phyloP scores from a whole-genome alignment of 805 yeast genomes.

The Metschnikowia orientalis region DNA sequence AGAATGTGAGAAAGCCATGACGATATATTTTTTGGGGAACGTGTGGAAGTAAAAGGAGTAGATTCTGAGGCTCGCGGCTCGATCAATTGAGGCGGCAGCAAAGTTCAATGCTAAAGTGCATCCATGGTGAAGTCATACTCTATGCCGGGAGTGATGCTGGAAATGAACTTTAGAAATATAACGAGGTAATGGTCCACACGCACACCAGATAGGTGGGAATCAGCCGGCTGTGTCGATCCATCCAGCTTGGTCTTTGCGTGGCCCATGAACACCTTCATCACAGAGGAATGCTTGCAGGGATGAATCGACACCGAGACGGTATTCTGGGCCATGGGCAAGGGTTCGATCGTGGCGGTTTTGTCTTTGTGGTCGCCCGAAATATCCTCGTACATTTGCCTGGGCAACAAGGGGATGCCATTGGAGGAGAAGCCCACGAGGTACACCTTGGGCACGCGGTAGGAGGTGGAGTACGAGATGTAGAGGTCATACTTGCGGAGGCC shows the following conservation, averaged over 20 bases:
- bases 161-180: slow-evolving; percentile 86
- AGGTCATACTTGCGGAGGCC: slow-evolving; percentile 68
- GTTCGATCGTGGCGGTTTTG: slow-evolving; percentile 94
- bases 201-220: too few species aligned
- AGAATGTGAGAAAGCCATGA: too few species aligned
- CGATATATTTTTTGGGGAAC: too few species aligned
- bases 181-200: slow-evolving; percentile 89
- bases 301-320: slow-evolving; percentile 85
- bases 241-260: slow-evolving; percentile 47
- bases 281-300: slow-evolving; percentile 93
- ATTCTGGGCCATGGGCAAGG: slow-evolving; percentile 75
- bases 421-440: slow-evolving; percentile 83
- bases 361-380: slow-evolving; percentile 87
- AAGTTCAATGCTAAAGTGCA: slow-evolving; percentile 60
- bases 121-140: slow-evolving; percentile 99
- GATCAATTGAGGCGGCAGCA: too few species aligned
- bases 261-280: slow-evolving; percentile 83
- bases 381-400: slow-evolving; percentile 92
- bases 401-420: slow-evolving; percentile 81
- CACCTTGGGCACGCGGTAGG: slow-evolving; percentile 93
- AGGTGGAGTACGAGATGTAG: slow-evolving; percentile 88
- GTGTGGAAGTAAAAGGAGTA: too few species aligned
- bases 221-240: slow-evolving; percentile 28
- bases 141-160: slow-evolving; percentile 96
- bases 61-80: too few species aligned